Evolutionary conservation across 2,329 filamentous ascomycete genomes (phyloP), one percentile per base, ranked within the genome.

Genomic region (Achaetomium macrosporum): DNA sequence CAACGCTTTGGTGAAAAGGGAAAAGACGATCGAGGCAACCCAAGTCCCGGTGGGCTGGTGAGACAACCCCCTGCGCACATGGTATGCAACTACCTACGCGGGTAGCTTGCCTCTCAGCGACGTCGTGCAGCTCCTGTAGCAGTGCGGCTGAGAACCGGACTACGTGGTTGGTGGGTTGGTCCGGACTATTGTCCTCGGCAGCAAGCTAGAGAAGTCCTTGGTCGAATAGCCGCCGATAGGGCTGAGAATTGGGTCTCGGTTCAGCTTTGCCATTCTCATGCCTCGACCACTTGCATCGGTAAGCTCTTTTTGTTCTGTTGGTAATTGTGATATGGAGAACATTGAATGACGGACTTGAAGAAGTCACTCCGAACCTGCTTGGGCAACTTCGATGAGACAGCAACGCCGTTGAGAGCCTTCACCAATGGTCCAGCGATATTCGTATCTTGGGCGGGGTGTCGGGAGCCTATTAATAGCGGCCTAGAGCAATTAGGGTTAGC

Each of bases 171-270:
- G 42, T 20, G 7, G 35, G 25, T n/a, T 29, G n/a, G 41, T 13
- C 25, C 44, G 15, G 50, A 39, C 5, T 19, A 42, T 35, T 15
- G 8, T 47, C 8, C 19, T 15, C n/a, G 37, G 40, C 39, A 10
- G 25, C 4, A 30, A 37, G 19, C 25, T 16, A 29, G 3, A 10
- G 39, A 33, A 20, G 43, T n/a, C 42, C 31, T 42, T 35, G 45
- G 48, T 52, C 44, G 46, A 39, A 44, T 53, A 53, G 45, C 53
- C 54, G 49, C 54, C 49, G 45, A 36, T 55, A 58, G 47, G 57
- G 57, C 57, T 58, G 51, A 57, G 12, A 39, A 25, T 15, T 31
- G 15, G 44, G 50, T 39, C 36, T 50, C 25, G 31, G 29, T 44
- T 30, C 39, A 50, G 47, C 35, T 42, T 2, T 36, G 33, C 37